Evolutionary conservation across 257 asterid species (phyloP).

Genomic region (Penstemon barbatus): DNA sequence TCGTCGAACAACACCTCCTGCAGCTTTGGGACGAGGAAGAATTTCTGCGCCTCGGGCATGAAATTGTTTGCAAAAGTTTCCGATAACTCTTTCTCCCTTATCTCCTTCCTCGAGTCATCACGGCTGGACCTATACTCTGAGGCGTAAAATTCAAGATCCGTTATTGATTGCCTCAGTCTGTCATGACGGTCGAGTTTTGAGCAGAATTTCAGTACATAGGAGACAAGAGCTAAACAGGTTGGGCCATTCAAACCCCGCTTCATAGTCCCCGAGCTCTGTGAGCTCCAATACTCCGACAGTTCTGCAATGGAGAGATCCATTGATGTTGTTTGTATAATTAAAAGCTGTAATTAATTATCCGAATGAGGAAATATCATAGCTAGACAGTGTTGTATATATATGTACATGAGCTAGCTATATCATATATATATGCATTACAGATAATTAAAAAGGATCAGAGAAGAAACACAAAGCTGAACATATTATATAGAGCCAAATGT

Average conservation of each 20-base stretch:
- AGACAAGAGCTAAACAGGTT: constrained; percentile 6
- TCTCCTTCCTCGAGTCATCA: background rate
- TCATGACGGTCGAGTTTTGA: background rate
- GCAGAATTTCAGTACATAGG: background rate
- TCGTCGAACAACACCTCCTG: background rate
- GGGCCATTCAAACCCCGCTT: background rate
- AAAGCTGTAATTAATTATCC: no score
- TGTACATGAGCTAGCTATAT: no score
- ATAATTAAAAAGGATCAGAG: no score
- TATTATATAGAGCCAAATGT: no score
- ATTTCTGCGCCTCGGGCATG: background rate
- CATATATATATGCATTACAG: no score
- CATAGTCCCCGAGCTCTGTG: background rate
- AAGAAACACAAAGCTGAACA: no score
- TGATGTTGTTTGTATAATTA: no score
- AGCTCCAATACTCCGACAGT: background rate
- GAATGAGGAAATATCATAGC: no score
- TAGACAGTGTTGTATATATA: no score
- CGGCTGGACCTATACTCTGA: background rate
- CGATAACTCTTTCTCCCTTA: background rate
- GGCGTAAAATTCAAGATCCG: background rate
- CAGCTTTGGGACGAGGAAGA: background rate
- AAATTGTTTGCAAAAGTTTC: background rate
- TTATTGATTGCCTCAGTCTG: background rate
- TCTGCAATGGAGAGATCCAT: no score